These are phyloP conservation scores for Russula dissimulans DNA, from an alignment of 768 basidiomycete species.

Conservation along the genomic window DNA sequence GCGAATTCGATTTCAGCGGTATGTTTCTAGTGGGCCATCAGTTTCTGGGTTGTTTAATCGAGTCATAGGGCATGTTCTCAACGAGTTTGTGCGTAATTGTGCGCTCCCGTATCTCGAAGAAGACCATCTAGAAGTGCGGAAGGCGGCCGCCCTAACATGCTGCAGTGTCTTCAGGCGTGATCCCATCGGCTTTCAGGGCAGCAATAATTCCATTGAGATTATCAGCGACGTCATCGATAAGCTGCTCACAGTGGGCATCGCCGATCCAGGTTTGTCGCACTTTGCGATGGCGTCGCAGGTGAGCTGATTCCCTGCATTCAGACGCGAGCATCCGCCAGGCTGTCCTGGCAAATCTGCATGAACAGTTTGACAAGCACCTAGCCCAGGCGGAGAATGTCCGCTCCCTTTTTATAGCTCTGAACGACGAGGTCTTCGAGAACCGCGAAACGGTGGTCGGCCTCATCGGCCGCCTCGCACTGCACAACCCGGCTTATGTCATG, in stretches of 20 bases:
- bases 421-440: slow-evolving; percentile 94
- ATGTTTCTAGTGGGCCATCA: slow-evolving; percentile 17
- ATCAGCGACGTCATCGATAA: slow-evolving; percentile 98
- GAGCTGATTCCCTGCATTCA: not conserved
- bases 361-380: slow-evolving; percentile 92
- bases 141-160: slow-evolving; percentile 86
- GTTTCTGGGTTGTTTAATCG: slow-evolving; percentile 2
- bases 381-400: slow-evolving; percentile 98
- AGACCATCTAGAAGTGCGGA: slow-evolving; percentile 78
- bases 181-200: slow-evolving; percentile 92
- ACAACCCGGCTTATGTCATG: slow-evolving; percentile 99
- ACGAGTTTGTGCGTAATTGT: slow-evolving; percentile 89
- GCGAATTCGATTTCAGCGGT: slow-evolving; percentile 93
- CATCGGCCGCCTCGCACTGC: slow-evolving; percentile 87
- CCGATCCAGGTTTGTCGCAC: slow-evolving; percentile 72
- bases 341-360: slow-evolving; percentile 79
- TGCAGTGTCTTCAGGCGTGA: slow-evolving; percentile 88
- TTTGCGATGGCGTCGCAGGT: not conserved
- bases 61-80: slow-evolving; percentile 72
- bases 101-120: slow-evolving; percentile 92
- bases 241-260: slow-evolving; percentile 87
- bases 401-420: slow-evolving; percentile 91
- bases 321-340: slow-evolving; percentile 64
- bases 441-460: slow-evolving; percentile 82
- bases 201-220: slow-evolving; percentile 91